These are phyloP conservation scores for Lachnellula cervina DNA, from an alignment of 2,329 filamentous ascomycete species.

Conservation along the genomic window DNA sequence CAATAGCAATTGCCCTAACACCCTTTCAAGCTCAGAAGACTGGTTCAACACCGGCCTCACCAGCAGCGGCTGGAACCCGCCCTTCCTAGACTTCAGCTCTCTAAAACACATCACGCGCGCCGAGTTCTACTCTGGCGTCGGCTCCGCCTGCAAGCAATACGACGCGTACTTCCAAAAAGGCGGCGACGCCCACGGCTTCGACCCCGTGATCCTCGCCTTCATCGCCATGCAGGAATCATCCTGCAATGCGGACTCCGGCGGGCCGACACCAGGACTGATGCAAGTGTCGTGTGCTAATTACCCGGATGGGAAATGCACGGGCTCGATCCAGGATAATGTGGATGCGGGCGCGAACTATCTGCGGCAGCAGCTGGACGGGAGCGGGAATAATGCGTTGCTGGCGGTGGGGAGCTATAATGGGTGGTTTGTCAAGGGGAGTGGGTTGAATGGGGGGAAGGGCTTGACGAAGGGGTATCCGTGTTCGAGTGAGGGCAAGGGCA, in stretches of 20 bases:
- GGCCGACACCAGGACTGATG: slow-evolving; percentile 34
- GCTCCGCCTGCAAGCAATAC: slow-evolving; percentile 29
- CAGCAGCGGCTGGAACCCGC: slow-evolving; percentile 32
- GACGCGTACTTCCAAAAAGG: slow-evolving; percentile 32
- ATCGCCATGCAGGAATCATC: slow-evolving; percentile 4
- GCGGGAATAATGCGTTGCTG: slow-evolving; percentile 30
- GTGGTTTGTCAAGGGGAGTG: slow-evolving; percentile 32
- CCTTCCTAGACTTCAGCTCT: slow-evolving; percentile 31
- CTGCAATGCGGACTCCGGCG: slow-evolving; percentile 31
- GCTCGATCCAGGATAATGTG: slow-evolving; percentile 33
- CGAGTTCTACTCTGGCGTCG: slow-evolving; percentile 27
- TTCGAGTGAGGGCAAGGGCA: slow-evolving; percentile 25
- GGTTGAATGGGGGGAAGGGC: slow-evolving; percentile 30
- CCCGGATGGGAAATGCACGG: slow-evolving; percentile 32
- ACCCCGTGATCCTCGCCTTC: slow-evolving; percentile 1
- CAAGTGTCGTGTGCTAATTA: slow-evolving; percentile 35
- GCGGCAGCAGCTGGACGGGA: slow-evolving; percentile 20
- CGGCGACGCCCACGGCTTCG: neutral
- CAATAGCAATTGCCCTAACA: neutral
- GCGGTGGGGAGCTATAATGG: slow-evolving; percentile 35
- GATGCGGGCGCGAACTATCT: slow-evolving; percentile 34
- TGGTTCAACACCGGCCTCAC: slow-evolving; percentile 32
- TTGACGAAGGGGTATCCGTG: slow-evolving; percentile 29
- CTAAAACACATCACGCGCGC: slow-evolving; percentile 27
- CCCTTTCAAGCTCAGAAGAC: slow-evolving; percentile 26